These are phyloP conservation scores for Zelonia costaricensis DNA, from an alignment of 208 protist species.

Conservation along the genomic window DNA sequence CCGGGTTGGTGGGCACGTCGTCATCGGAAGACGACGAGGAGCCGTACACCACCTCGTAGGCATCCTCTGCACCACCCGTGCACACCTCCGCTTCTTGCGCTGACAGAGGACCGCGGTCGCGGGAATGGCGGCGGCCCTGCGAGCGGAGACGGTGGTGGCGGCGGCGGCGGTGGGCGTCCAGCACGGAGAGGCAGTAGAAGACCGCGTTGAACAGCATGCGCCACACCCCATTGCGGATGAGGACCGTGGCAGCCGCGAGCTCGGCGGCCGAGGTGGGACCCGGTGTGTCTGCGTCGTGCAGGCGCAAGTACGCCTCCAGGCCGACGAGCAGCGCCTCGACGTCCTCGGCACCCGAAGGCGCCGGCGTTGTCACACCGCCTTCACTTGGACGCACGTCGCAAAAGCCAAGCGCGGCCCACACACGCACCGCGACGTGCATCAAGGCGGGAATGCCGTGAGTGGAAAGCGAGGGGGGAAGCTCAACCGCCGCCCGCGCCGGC, in stretches of 20 bases:
- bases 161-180: constrained; percentile 25
- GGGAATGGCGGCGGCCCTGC: too few species aligned
- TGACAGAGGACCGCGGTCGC: constrained; percentile 1
- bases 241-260: neutral
- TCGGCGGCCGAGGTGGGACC: neutral
- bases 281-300: constrained; percentile 1
- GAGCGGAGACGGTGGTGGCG: too few species aligned
- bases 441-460: constrained; percentile 34
- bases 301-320: constrained; percentile 13
- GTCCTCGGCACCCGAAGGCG: constrained; percentile 12
- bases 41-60: constrained; percentile 27
- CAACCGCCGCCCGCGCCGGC: neutral
- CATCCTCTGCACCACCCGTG: constrained; percentile 33
- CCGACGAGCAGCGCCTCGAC: constrained; percentile 16
- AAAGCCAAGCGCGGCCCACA: constrained; percentile 62
- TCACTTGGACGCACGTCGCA: constrained; percentile 31
- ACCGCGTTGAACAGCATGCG: constrained; percentile 60
- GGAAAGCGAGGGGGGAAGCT: constrained; percentile 20
- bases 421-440: constrained; percentile 30
- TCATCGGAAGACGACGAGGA: constrained; percentile 14
- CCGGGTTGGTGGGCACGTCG: neutral
- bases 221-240: constrained; percentile 49
- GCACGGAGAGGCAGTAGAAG: constrained; percentile 56
- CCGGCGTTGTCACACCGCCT: neutral
- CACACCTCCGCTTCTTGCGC: constrained; percentile 28